phyloP scores from a whole-genome alignment of 1,284 basidiomycete genomes.

The Cryptococcus maquisensis region DNA sequence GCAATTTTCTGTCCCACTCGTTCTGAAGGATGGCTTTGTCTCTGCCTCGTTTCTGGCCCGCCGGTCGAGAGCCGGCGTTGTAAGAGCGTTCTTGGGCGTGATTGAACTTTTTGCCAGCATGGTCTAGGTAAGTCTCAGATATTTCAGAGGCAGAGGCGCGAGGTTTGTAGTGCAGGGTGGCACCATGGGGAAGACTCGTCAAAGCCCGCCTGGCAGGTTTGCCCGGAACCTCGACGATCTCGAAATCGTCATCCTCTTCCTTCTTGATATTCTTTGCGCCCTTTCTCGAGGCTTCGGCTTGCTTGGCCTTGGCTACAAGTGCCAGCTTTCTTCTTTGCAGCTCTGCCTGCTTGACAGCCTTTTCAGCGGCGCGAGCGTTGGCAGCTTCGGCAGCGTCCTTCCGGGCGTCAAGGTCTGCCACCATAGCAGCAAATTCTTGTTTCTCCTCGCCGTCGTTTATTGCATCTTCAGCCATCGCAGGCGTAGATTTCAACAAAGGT shows the following conservation, averaged over 20 bases:
- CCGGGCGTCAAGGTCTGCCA: background rate
- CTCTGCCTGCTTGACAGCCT: background rate
- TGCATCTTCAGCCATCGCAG: background rate
- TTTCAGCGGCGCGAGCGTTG: too few species aligned
- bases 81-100: slow-evolving; percentile 21
- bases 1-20: slow-evolving; percentile 17
- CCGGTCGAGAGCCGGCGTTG: slow-evolving; percentile 29
- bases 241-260: slow-evolving; percentile 20
- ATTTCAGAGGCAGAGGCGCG: slow-evolving; percentile 8
- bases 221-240: slow-evolving; percentile 5
- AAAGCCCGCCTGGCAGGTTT: too few species aligned
- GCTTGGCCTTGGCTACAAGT: too few species aligned
- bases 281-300: slow-evolving; percentile 1
- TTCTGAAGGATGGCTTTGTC: slow-evolving; percentile 17
- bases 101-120: slow-evolving; percentile 26
- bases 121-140: slow-evolving; percentile 32
- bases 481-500: too few species aligned
- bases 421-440: slow-evolving; percentile 4
- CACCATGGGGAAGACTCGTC: too few species aligned
- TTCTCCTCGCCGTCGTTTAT: slow-evolving; percentile 12
- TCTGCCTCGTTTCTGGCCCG: slow-evolving; percentile 30
- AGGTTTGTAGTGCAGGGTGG: background rate
- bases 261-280: slow-evolving; percentile 2
- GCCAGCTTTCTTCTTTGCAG: background rate
- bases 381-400: too few species aligned